Conservation (phyloP, 768 basidiomycete species). For the Megacollybia marginata region DNA sequence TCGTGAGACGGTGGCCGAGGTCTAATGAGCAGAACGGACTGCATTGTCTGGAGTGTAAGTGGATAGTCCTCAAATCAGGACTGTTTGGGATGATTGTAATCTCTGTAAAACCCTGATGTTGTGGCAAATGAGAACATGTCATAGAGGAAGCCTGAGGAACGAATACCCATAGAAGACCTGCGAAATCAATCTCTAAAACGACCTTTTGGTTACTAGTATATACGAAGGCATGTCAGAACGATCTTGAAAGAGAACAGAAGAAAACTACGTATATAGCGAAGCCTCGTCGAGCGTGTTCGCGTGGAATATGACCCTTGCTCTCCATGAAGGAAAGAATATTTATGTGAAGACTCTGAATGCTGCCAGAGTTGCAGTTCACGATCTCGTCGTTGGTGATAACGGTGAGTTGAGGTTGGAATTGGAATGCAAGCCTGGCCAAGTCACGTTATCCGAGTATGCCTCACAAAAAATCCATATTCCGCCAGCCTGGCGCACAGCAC, state of each 20-base stretch:
- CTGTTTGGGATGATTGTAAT: slow-evolving; percentile 80
- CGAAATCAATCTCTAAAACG: slow-evolving; percentile 88
- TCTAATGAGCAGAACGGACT: slow-evolving; percentile 37
- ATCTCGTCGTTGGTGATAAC: too few relatives aligned
- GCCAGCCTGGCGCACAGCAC: slow-evolving; percentile 83
- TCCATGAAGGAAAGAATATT: neutral
- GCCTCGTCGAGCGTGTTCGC: slow-evolving; percentile 75
- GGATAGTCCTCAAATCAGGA: slow-evolving; percentile 72
- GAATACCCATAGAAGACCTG: slow-evolving; percentile 76
- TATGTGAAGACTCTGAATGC: too few relatives aligned
- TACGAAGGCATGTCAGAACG: slow-evolving; percentile 40
- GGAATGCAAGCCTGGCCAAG: neutral
- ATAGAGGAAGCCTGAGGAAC: slow-evolving; percentile 4
- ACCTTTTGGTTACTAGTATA: slow-evolving; percentile 96
- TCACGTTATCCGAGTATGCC: slow-evolving; percentile 40
- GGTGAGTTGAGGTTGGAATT: slow-evolving; percentile 10
- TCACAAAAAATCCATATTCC: slow-evolving; percentile 72
- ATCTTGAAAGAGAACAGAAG: slow-evolving; percentile 16
- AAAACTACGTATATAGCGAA: slow-evolving; percentile 80
- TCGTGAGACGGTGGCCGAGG: slow-evolving; percentile 3
- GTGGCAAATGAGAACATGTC: too few relatives aligned
- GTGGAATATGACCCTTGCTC: slow-evolving; percentile 46
- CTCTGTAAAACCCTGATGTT: slow-evolving; percentile 80
- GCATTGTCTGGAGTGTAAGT: slow-evolving; percentile 86
- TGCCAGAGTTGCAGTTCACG: too few relatives aligned